Evolutionary conservation across 257 asterid genomes (phyloP), one percentile per base, ranked within the genome.

Genomic region (Solanum chmielewskii): DNA sequence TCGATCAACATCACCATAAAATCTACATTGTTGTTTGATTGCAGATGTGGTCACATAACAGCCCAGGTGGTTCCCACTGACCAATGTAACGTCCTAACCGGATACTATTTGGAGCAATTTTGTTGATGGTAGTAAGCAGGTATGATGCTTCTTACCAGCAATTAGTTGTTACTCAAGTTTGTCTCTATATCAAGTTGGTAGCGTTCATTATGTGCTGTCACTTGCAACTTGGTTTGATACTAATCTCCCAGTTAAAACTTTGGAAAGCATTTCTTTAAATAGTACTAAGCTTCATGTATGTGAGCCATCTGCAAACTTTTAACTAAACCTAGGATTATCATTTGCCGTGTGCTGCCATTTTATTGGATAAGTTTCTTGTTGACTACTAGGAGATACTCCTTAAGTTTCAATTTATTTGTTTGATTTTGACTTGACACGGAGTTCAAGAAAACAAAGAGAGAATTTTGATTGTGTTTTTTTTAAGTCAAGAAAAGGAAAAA

Each of bases 61-160:
- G 0, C 56, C 56, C 56, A 13, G 7, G 20, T 20, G 20, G 20
- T 47, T 47, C 18, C 14, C 56, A 2, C 7, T 47, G 56, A 47
- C 56, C 7, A 2, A 13, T 47, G 56, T 1, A 93, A 89, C 89
- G 94, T 98, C 81, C 93, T 97, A 25, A 87, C 93, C 91, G 94
- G 98, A 39, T 97, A 97, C 90, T 97, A 96, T 92, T 90, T 96
- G 33, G 70, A 97, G 95, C 94, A 97, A 96, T 91, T 47, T 47
- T 47, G 56, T 12, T 12, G 56, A 1, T 13, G 18, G 18, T 47
- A 47, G 18, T 47, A 47, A 92, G 88, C 99, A 96, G 98, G 99
- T 96, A 69, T 92, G 81, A 66, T 87, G 88, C 86, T 89, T 90
- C 86, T 88, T 68, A 84, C 86, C 71, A 87, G 35, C 64, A 23